Evolutionary conservation across 495 filamentous ascomycete genomes (phyloP).

Genomic region (Astrocystis sublimbata): DNA sequence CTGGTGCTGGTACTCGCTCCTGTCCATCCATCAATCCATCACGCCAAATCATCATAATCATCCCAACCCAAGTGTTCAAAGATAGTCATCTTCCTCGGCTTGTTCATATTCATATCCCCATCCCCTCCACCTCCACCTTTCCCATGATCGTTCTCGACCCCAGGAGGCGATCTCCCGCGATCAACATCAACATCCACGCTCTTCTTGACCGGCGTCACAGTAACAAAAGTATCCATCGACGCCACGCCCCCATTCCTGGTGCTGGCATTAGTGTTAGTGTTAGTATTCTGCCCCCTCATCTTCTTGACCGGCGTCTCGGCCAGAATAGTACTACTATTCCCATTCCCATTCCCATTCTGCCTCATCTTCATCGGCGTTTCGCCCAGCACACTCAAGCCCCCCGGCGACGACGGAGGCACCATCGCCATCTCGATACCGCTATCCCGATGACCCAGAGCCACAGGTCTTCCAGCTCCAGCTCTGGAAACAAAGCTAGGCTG

Average conservation of each 20-base stretch:
- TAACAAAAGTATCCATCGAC: no score
- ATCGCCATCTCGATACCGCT: constrained; percentile 42
- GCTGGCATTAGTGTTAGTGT: no score
- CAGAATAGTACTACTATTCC: no score
- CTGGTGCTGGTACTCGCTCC: no score
- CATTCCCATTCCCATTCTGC: constrained; percentile 2
- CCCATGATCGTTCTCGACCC: no score
- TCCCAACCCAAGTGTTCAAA: constrained; percentile 79
- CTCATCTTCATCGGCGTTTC: constrained; percentile 42
- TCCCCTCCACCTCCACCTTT: no score
- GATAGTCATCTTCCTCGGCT: constrained; percentile 51
- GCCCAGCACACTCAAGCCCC: constrained; percentile 28
- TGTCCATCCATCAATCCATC: background rate
- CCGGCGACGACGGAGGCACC: constrained; percentile 46
- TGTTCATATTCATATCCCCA: no score
- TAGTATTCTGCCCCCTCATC: constrained; percentile 21
- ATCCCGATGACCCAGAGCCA: constrained; percentile 22
- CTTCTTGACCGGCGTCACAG: no score
- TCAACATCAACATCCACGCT: no score
- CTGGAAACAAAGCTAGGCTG: constrained; percentile 32
- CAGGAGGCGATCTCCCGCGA: no score
- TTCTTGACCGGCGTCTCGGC: constrained; percentile 30
- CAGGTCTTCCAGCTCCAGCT: background rate
- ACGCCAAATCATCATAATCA: constrained; percentile 51
- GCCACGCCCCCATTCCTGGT: no score